phyloP scores from a whole-genome alignment of 495 filamentous ascomycete genomes.

The Acidiella bohemica region DNA sequence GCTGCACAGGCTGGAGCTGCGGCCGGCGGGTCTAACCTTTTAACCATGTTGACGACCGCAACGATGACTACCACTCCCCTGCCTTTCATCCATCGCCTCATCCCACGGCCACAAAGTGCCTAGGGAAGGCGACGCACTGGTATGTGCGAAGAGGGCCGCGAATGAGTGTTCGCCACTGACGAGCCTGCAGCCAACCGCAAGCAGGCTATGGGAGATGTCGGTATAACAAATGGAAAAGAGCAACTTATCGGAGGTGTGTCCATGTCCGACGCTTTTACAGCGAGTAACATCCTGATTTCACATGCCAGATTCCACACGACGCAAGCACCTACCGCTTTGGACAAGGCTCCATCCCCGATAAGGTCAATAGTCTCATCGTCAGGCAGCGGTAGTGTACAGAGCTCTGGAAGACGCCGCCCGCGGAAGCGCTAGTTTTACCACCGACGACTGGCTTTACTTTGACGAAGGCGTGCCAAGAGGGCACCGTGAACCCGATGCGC shows the following conservation, averaged over 20 bases:
- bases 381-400: not conserved
- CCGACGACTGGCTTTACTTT: not conserved
- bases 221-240: constrained; percentile 13
- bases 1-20: too few relatives aligned
- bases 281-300: too few relatives aligned
- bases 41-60: too few relatives aligned
- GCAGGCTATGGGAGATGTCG: constrained; percentile 23
- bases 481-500: too few relatives aligned
- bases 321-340: not conserved
- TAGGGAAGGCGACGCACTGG: too few relatives aligned
- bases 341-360: not conserved
- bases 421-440: not conserved
- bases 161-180: too few relatives aligned
- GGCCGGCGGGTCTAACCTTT: too few relatives aligned
- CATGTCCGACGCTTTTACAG: constrained; percentile 14
- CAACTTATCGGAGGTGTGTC: constrained; percentile 12
- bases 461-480: not conserved
- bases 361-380: not conserved
- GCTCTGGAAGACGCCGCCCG: not conserved
- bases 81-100: too few relatives aligned
- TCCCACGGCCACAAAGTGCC: too few relatives aligned
- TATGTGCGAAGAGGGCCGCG: too few relatives aligned
- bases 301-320: constrained; percentile 10
- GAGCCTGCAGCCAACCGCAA: too few relatives aligned
- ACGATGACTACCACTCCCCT: too few relatives aligned